Evolutionary conservation across 1,284 basidiomycete species (phyloP).

Genomic region (Naganishia sp.): DNA sequence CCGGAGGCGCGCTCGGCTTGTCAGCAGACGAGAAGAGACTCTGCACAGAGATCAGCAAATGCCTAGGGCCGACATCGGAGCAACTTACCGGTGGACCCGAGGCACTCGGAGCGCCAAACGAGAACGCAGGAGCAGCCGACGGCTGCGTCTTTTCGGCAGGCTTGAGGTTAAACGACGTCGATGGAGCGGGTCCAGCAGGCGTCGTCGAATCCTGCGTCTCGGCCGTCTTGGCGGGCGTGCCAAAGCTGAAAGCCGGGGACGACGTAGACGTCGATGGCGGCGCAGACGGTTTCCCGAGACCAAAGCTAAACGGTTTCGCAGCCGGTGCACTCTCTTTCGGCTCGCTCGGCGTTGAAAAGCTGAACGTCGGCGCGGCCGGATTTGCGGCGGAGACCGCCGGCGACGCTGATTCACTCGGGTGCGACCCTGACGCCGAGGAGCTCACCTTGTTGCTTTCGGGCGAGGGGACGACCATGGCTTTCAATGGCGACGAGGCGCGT

Average conservation of each 20-base stretch:
- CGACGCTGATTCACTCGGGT: neutral
- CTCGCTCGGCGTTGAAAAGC: neutral
- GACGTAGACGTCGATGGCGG: conserved; percentile 8
- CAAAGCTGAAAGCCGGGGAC: conserved; percentile 20
- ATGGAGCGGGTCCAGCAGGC: neutral
- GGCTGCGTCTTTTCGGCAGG: conserved; percentile 3
- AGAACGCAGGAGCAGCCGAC: neutral
- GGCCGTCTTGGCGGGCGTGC: conserved; percentile 9
- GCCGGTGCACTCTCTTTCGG: neutral
- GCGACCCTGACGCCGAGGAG: neutral
- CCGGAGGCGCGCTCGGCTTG: neutral
- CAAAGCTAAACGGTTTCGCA: neutral
- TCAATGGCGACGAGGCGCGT: conserved; percentile 27
- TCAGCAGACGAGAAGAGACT: conserved; percentile 1
- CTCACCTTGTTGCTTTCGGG: conserved; percentile 21
- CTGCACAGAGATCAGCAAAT: neutral
- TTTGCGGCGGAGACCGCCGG: conserved; percentile 15
- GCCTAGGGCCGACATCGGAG: too few species aligned
- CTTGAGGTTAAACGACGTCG: conserved; percentile 13
- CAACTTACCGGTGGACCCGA: conserved; percentile 20
- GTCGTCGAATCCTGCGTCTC: conserved; percentile 14
- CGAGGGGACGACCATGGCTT: conserved; percentile 26
- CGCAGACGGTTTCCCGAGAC: conserved; percentile 15
- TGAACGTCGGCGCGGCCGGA: neutral
- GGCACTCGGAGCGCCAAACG: conserved; percentile 12